Evolutionary conservation across 371 early-diverging fungal genomes (phyloP).

Genomic region (Gilbertella persicaria): DNA sequence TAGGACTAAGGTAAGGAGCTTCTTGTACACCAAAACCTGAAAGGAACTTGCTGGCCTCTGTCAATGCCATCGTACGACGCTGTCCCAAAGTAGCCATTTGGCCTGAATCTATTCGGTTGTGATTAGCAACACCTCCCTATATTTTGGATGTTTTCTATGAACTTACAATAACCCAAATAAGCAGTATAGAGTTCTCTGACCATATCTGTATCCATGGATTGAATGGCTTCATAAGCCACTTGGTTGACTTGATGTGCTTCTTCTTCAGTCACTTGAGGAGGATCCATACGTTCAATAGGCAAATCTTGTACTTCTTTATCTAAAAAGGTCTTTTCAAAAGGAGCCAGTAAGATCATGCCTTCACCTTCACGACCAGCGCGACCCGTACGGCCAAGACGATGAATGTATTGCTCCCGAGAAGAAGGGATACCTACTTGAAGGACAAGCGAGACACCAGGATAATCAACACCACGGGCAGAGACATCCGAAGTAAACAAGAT

Average conservation of each 20-base stretch:
- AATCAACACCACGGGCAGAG: slow-evolving; percentile 99
- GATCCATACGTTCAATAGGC: slow-evolving; percentile 52
- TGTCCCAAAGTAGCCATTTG: slow-evolving; percentile 44
- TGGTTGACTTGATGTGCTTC: slow-evolving; percentile 23
- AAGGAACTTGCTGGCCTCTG: slow-evolving; percentile 42
- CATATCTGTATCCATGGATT: slow-evolving; percentile 43
- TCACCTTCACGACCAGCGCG: slow-evolving; percentile 95
- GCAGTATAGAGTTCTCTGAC: slow-evolving; percentile 63
- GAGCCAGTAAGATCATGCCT: slow-evolving; percentile 83
- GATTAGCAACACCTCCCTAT: slow-evolving; percentile 5
- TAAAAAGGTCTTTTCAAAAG: slow-evolving; percentile 81
- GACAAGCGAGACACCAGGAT: slow-evolving; percentile 94
- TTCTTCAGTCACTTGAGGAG: slow-evolving; percentile 36
- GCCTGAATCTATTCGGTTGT: slow-evolving; percentile 30
- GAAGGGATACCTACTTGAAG: slow-evolving; percentile 95
- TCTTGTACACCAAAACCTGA: slow-evolving; percentile 48
- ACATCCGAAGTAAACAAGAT: slow-evolving; percentile 98
- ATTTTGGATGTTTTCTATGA: no score
- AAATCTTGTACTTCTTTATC: slow-evolving; percentile 47
- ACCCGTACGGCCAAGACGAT: slow-evolving; percentile 98
- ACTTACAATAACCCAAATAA: slow-evolving; percentile 71
- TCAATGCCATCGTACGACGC: slow-evolving; percentile 42
- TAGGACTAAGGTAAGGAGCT: slow-evolving; percentile 47
- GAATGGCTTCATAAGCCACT: slow-evolving; percentile 23
- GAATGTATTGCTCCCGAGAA: slow-evolving; percentile 92